Evolutionary conservation across 495 filamentous ascomycete species (phyloP).

Genomic region (Peziza echinospora): DNA sequence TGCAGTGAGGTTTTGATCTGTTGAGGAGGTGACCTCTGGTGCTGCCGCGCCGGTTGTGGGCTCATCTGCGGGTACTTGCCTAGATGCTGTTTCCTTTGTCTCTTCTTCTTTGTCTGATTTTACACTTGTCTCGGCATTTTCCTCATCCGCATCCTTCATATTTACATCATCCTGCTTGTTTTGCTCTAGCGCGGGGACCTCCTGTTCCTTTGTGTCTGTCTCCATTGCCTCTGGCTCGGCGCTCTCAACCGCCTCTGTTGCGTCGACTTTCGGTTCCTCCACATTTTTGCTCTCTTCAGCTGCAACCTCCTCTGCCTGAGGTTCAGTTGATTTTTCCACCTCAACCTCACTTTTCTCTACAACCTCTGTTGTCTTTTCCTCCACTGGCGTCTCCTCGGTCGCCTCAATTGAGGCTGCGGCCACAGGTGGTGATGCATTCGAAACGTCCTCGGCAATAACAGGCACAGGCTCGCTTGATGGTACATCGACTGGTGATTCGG

Average conservation of each 20-base stretch:
- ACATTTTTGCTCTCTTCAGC: background rate
- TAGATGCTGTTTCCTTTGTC: too few relatives aligned
- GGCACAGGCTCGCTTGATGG: background rate
- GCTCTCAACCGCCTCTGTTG: background rate
- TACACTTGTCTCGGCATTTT: too few relatives aligned
- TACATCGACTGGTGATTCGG: background rate
- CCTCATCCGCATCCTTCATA: too few relatives aligned
- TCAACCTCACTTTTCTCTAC: constrained; percentile 1
- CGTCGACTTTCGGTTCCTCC: background rate
- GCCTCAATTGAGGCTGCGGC: background rate
- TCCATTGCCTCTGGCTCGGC: background rate
- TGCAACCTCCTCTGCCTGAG: background rate
- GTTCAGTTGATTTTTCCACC: background rate
- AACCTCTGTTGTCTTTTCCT: background rate
- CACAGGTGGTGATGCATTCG: background rate
- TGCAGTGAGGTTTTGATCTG: too few relatives aligned
- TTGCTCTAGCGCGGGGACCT: too few relatives aligned
- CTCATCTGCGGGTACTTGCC: too few relatives aligned
- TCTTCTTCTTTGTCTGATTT: too few relatives aligned
- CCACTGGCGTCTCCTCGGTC: background rate
- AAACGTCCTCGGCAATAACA: too few relatives aligned
- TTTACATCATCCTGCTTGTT: too few relatives aligned
- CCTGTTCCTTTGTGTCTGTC: background rate
- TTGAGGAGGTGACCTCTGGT: too few relatives aligned
- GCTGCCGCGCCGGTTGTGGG: too few relatives aligned